Conservation (phyloP, 768 basidiomycete species). For the Cyclocybe cylindracea region DNA sequence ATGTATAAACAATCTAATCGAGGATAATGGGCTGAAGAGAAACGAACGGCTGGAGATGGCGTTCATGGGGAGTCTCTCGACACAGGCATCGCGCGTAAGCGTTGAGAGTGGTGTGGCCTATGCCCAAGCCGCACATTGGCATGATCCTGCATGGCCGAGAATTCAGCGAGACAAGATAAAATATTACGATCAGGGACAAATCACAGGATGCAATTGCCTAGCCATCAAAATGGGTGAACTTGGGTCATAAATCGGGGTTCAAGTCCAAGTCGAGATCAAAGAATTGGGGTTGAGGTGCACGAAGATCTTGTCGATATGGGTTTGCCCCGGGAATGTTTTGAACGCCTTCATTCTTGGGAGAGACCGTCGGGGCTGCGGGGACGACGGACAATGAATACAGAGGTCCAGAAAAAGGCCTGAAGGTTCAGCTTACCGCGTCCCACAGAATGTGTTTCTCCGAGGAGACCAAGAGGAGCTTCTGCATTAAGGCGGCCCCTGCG, state of each 20-base stretch:
- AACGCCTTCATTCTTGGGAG: conserved; percentile 51
- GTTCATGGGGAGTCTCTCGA: too few relatives aligned
- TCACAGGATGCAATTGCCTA: too few relatives aligned
- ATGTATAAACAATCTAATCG: too few relatives aligned
- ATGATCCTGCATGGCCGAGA: too few relatives aligned
- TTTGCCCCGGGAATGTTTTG: conserved; percentile 58
- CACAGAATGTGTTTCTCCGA: conserved; percentile 82
- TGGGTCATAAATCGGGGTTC: conserved; percentile 70
- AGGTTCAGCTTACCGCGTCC: conserved; percentile 59
- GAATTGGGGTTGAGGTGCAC: conserved; percentile 57
- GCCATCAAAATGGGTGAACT: neutral
- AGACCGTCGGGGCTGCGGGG: conserved; percentile 57
- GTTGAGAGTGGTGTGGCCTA: too few relatives aligned
- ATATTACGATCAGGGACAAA: too few relatives aligned
- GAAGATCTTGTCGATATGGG: conserved; percentile 72
- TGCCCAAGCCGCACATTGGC: too few relatives aligned
- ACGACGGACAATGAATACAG: conserved; percentile 7
- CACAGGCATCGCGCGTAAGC: too few relatives aligned
- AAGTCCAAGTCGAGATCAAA: conserved; percentile 85
- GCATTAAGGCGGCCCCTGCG: conserved; percentile 77
- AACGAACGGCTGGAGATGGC: too few relatives aligned
- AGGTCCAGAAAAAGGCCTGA: neutral
- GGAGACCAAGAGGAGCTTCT: conserved; percentile 74
- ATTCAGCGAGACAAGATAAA: too few relatives aligned
- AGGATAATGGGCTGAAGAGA: too few relatives aligned